Percentiles rank a stretch among this genome's conserved stretches.
Evolutionary conservation across 2,329 filamentous ascomycete species (phyloP).

Genomic region (Amesomyces nigricolor): DNA sequence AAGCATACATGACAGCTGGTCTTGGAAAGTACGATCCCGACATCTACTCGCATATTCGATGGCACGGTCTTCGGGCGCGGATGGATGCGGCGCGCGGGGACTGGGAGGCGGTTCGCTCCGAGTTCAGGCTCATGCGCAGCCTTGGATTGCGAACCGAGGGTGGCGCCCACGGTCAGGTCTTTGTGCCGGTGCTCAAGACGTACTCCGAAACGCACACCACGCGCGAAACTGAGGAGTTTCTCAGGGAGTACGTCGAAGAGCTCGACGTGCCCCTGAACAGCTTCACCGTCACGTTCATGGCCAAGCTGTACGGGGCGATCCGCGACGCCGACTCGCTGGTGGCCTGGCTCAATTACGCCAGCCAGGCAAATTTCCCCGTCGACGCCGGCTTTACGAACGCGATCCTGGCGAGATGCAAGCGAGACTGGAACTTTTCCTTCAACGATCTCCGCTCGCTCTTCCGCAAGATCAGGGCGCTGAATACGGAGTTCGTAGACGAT

Average conservation of each 20-base stretch:
- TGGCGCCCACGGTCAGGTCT: constrained; percentile 29
- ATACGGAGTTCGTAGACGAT: constrained; percentile 32
- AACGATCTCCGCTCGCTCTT: constrained; percentile 33
- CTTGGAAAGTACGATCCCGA: constrained; percentile 22
- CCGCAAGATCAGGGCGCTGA: constrained; percentile 31
- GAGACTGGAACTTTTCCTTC: constrained; percentile 36
- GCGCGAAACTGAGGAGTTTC: constrained; percentile 37
- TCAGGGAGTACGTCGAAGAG: constrained; percentile 33
- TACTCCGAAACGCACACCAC: constrained; percentile 36
- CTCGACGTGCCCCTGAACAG: constrained; percentile 34
- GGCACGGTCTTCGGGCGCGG: constrained; percentile 32
- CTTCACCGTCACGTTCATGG: constrained; percentile 38
- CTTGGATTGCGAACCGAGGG: background rate
- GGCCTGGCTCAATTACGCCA: constrained; percentile 39
- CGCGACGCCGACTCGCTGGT: constrained; percentile 36
- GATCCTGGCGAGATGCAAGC: constrained; percentile 35
- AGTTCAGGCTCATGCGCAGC: constrained; percentile 25
- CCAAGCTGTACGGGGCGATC: constrained; percentile 38
- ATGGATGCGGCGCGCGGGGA: constrained; percentile 36
- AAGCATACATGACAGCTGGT: constrained; percentile 28
- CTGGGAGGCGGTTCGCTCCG: constrained; percentile 36
- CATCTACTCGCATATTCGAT: constrained; percentile 29
- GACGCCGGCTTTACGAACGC: constrained; percentile 37
- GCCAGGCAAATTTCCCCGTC: constrained; percentile 32
- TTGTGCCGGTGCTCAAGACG: constrained; percentile 37